These are phyloP conservation scores for Luzula sylvatica DNA, from an alignment of 176 grass and related monocot species.

Conservation along the genomic window DNA sequence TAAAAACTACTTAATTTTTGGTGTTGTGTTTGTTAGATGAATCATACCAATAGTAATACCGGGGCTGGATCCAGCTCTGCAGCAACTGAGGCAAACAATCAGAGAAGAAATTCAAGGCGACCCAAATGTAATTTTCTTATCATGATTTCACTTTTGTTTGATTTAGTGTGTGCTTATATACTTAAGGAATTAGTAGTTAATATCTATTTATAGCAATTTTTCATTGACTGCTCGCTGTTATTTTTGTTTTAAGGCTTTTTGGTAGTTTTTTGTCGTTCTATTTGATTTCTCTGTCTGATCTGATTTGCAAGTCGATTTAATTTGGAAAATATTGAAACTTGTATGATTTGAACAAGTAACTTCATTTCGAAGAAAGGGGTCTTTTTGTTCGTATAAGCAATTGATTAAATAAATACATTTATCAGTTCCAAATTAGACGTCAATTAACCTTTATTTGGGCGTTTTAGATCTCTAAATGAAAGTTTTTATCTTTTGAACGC, in stretches of 20 bases:
- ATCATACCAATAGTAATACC: constrained; percentile 11
- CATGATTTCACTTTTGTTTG: not conserved
- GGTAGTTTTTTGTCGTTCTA: not conserved
- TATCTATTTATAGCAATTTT: not conserved
- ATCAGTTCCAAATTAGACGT: not conserved
- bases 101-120: constrained; percentile 15
- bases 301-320: constrained; percentile 2
- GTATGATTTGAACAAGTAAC: not conserved
- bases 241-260: not conserved
- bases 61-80: constrained; percentile 9
- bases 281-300: constrained; percentile 1
- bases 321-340: not conserved
- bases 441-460: not conserved
- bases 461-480: not conserved
- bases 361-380: not conserved
- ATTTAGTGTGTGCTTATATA: not conserved
- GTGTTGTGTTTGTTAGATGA: constrained; percentile 4
- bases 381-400: constrained; percentile 2
- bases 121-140: constrained; percentile 15
- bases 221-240: constrained; percentile 1
- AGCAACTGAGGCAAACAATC: constrained; percentile 6
- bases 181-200: not conserved
- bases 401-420: constrained; percentile 6
- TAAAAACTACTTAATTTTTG: not conserved
- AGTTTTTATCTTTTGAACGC: not conserved